Base-by-base conservation (phyloP, 1,284 basidiomycete species). In the Papiliotrema laurentii region DNA sequence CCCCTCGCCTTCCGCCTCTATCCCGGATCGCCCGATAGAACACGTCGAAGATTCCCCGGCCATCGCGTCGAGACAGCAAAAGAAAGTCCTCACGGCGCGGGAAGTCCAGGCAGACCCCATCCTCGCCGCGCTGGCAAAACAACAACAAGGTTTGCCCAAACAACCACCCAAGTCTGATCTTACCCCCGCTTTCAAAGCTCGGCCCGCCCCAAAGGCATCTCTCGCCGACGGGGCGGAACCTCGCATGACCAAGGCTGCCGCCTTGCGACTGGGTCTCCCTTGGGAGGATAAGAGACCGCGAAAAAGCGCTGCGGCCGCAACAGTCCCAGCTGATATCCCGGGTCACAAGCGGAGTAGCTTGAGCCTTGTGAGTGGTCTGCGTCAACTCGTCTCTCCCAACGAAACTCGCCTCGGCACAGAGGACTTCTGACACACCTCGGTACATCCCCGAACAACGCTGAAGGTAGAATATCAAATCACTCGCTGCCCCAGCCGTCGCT, bases 171-270 rank as follows among this genome's bases (percentile, higher is more conserved):
- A 11, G 21, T 7, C 25, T 5, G 3, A n/a, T 18, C 28, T 9
- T 19, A 43, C 26, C 16, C n/a, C 33, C 25, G 19, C 19, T 7
- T 66, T 66, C 54, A 57, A 51, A 28, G 64, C 64, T 16, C 49
- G 53, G 13, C 61, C 64, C 6, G 64, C 58, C 5, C 64, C 64
- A 2, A 21, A 33, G 16, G 47, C 34, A 5, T 60, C 45, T 25
- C n/a, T n/a, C n/a, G 36, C 43, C 18, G 55, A 50, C 14, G 51
- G 47, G 13, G 39, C 59, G 2, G 66, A 63, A 22, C 66, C 66
- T 1, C 57, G 59, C n/a, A 63, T 69, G 50, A 67, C 57, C 19
- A 69, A 67, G 40, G 48, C 59, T 4, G 59, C 67, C 0, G 65
- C 62, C 3, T 45, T 67, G 18, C 49, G 67, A 25, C 54, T 56